These are phyloP conservation scores for Russula emetica DNA, from an alignment of 768 basidiomycete genomes.

Conservation along the genomic window DNA sequence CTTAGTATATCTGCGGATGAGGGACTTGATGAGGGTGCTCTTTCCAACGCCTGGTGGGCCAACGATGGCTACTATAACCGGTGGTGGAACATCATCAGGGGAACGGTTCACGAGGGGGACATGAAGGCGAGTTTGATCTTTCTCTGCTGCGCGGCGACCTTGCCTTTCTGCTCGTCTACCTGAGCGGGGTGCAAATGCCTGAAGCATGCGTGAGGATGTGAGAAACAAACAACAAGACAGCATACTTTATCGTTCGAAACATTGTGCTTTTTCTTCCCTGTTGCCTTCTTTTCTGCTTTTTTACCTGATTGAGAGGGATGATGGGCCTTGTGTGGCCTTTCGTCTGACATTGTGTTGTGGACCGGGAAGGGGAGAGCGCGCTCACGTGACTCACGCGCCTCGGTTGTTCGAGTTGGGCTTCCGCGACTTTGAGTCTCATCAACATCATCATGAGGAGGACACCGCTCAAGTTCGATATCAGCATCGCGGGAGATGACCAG, in stretches of 20 bases:
- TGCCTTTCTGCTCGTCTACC: slow-evolving; percentile 85
- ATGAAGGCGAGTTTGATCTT: slow-evolving; percentile 91
- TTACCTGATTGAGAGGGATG: slow-evolving; percentile 63
- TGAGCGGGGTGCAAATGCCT: slow-evolving; percentile 93
- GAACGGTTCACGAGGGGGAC: slow-evolving; percentile 95
- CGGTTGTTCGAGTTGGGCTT: slow-evolving; percentile 10
- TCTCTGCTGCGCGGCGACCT: slow-evolving; percentile 86
- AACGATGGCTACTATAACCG: slow-evolving; percentile 90
- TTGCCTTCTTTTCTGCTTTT: slow-evolving; percentile 74
- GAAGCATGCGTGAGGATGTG: slow-evolving; percentile 7
- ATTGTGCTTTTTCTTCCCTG: slow-evolving; percentile 64
- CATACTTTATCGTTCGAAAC: slow-evolving; percentile 88
- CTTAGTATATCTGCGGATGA: slow-evolving; percentile 90
- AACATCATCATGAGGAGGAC: slow-evolving; percentile 10
- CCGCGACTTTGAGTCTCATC: neutral
- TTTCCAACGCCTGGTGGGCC: slow-evolving; percentile 98
- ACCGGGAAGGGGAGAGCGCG: slow-evolving; percentile 5
- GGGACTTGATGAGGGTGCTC: slow-evolving; percentile 85
- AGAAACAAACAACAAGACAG: slow-evolving; percentile 6
- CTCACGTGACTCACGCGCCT: slow-evolving; percentile 24
- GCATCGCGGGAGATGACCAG: slow-evolving; percentile 68
- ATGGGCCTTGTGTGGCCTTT: slow-evolving; percentile 80
- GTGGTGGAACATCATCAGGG: slow-evolving; percentile 86
- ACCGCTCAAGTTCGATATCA: slow-evolving; percentile 38
- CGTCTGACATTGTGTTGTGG: slow-evolving; percentile 39